Percentiles rank a stretch among this genome's conserved stretches.
phyloP scores from a whole-genome alignment of 768 basidiomycete genomes.

The Trichaptum fuscoviolaceum region DNA sequence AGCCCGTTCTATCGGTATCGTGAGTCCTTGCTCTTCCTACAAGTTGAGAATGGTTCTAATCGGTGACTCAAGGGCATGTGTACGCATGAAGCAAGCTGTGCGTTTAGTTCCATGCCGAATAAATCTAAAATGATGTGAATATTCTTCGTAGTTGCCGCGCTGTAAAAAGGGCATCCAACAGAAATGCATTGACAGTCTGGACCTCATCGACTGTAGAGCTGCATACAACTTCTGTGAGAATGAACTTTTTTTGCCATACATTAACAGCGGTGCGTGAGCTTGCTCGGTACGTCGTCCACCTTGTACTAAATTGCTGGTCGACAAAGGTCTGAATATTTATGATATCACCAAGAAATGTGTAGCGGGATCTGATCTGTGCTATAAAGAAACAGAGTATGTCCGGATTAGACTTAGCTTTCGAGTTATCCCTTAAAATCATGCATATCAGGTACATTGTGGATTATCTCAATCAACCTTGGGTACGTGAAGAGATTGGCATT shows the following conservation, averaged over 20 bases:
- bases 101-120: not conserved
- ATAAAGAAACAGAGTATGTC: conserved; percentile 36
- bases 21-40: conserved; percentile 11
- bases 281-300: not conserved
- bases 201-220: conserved; percentile 37
- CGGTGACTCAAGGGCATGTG: conserved; percentile 31
- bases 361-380: conserved; percentile 26
- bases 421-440: not conserved
- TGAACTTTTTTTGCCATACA: conserved; percentile 22
- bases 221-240: conserved; percentile 34
- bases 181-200: conserved; percentile 39
- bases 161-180: conserved; percentile 35
- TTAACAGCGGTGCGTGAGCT: conserved; percentile 22
- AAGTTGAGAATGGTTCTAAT: not conserved
- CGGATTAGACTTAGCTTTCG: conserved; percentile 3
- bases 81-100: conserved; percentile 55
- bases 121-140: not conserved
- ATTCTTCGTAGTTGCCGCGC: conserved; percentile 31
- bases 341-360: conserved; percentile 59
- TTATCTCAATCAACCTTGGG: conserved; percentile 42
- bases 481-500: conserved; percentile 42
- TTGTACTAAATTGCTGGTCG: conserved; percentile 8
- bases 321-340: conserved; percentile 45
- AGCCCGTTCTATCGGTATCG: conserved; percentile 44
- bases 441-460: conserved; percentile 39